Base-by-base conservation (phyloP, 306 rosid genomes). In the Vigna unguiculata region DNA sequence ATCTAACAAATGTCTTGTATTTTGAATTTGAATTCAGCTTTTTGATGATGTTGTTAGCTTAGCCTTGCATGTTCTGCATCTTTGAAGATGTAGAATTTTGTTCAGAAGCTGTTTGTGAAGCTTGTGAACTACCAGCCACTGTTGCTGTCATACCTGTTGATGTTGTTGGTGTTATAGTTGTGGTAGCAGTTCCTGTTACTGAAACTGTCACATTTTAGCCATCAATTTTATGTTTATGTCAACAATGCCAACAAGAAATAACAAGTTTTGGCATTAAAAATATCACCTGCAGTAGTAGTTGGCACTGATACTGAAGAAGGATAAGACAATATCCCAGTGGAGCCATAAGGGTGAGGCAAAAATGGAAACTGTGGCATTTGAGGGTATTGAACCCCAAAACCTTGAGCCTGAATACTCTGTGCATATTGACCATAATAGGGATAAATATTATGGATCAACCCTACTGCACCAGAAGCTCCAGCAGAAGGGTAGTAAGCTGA, bases 351-450 rank as follows among this genome's bases (percentile, higher is more conserved):
- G 46, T 89, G 97, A 85, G 93, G 88, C 82, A 87, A 53, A 82
- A 84, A 68, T 19, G 96, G 97, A 75, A 82, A 84, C 38, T 85
- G 97, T 58, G 92, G 76, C 79, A 88, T 49, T 69, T 87, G 93
- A n/a, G 93, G 93, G 74, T 87, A 86, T 21, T 91, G 98, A 66
- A 88, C 72, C 53, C 92, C 96, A 79, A 63, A 89, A 24, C 88
- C 93, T 45, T 87, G 91, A 59, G 70, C 76, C 48, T 87, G 93
- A 68, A 83, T 82, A 67, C 85, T 88, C 38, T 90, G 91, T 40
- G 91, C 82, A 78, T 87, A 87, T 82, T 88, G 98, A 51, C 88
- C 81, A 77, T 89, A 91, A n/a, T 51, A 84, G 16, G 98, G 98
- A 84, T 92, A 92, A 43, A 85, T 60, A 79, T 85, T 90, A 15